A percentile compares a stretch with the other conserved stretches of the same genome.
Evolutionary conservation across 1,284 basidiomycete species (phyloP).

Genomic region (Heterobasidion irregulare): DNA sequence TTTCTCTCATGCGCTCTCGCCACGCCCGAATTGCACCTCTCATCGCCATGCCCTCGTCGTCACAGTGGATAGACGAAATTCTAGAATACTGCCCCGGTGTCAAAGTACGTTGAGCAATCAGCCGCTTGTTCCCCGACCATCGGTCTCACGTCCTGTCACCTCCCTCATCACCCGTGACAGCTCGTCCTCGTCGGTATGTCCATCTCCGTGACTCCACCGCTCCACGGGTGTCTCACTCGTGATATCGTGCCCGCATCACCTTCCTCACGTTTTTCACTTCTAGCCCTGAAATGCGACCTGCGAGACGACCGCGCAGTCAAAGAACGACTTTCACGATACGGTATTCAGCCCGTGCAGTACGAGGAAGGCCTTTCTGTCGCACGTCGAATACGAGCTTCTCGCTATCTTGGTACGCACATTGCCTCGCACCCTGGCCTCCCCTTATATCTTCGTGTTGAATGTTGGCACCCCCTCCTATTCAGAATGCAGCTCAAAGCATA

Average conservation of each 20-base stretch:
- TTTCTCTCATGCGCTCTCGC: too few relatives aligned
- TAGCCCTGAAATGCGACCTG: slow-evolving; percentile 92
- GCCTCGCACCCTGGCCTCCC: slow-evolving; percentile 4
- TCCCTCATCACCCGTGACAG: slow-evolving; percentile 24
- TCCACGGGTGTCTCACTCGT: neutral
- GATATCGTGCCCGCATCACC: slow-evolving; percentile 2
- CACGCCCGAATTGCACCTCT: neutral
- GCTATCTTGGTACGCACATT: slow-evolving; percentile 72
- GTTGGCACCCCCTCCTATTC: neutral
- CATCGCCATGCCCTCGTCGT: too few relatives aligned
- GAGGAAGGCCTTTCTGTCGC: slow-evolving; percentile 86
- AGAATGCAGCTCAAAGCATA: slow-evolving; percentile 97
- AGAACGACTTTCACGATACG: slow-evolving; percentile 62
- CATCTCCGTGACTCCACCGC: neutral
- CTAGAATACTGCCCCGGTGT: slow-evolving; percentile 89
- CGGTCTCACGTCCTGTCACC: slow-evolving; percentile 3
- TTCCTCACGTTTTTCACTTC: neutral
- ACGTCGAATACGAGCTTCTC: slow-evolving; percentile 82
- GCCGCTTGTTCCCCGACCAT: neutral
- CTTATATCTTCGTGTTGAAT: neutral
- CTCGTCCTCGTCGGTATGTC: slow-evolving; percentile 81
- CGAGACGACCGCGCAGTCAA: slow-evolving; percentile 67
- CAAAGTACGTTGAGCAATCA: slow-evolving; percentile 54
- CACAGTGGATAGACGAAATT: slow-evolving; percentile 83
- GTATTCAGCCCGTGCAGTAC: slow-evolving; percentile 72